Base-by-base conservation (phyloP, 306 rosid species). In the Lathyrus aphaca region DNA sequence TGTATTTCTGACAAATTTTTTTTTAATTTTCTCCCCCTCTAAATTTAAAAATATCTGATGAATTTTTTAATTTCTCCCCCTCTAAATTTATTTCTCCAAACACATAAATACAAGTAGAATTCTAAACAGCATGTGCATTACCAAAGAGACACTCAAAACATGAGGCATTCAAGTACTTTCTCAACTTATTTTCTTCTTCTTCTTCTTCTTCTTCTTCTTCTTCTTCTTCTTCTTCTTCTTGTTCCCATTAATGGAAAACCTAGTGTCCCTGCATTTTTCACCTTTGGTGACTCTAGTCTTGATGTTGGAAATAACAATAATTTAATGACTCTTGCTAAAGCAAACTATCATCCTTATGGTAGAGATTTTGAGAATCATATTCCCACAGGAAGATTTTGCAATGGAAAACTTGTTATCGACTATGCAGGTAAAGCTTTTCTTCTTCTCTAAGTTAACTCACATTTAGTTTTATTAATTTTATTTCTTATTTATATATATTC, bases 251-350 rank as follows among this genome's bases (percentile, higher is more conserved):
- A 82, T 46, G 90, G 79, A 16, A 86, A 86, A 73, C 80, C 88
- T 48, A 64, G 77, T 5, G 89, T 91, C 56, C 95, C 92, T 6
- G 95, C 89, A 37, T 10, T 91, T 64, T 80, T 91, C 82, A 78
- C 82, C 51, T 91, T 88, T 73, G 97, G 97, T 18, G 96, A 91
- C 73, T 91, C 96, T 3, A 81, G 79, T 0, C 75, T 80, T 42
- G 97, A 91, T 80, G 91, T 63, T n/a, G 97, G 97, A 0, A 88
- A 86, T 51, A 91, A 91, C 8, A 86, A 88, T 58, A 0, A 84
- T 4, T 32, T 83, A 19, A 0, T n/a, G 21, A 86, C 92, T 46
- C 0, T 85, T 16, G 15, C 85, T 4, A 86, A 86, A 78, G 74
- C 95, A 5, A 73, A 91, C 74, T 91, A 84, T 43, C 81, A 43